These are phyloP conservation scores for Hypseocharis bilobata DNA, from an alignment of 441 rosid genomes.

Conservation along the genomic window DNA sequence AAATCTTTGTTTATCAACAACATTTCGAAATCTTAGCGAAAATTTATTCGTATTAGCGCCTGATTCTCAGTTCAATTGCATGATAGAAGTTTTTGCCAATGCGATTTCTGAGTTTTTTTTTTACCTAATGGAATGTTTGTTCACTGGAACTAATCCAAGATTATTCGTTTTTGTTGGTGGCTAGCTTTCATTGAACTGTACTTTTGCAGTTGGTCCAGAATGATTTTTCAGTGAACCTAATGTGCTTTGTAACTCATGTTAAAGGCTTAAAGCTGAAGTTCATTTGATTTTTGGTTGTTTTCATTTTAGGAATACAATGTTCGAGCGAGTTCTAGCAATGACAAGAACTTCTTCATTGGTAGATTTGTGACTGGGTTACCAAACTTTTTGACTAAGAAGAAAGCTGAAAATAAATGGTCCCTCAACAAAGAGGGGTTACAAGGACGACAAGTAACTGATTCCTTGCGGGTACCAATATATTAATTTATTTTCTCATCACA, in stretches of 20 bases:
- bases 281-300: slow-evolving; percentile 3
- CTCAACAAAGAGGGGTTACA: slow-evolving; percentile 76
- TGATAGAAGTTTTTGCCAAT: too few species aligned
- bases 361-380: slow-evolving; percentile 78
- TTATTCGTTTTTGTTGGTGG: not conserved
- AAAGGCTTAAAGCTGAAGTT: slow-evolving; percentile 16
- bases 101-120: too few species aligned
- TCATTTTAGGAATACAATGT: slow-evolving; percentile 64
- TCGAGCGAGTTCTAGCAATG: slow-evolving; percentile 46
- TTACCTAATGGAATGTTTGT: not conserved
- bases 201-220: not conserved
- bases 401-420: slow-evolving; percentile 72
- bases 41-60: not conserved
- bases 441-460: slow-evolving; percentile 75
- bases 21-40: not conserved
- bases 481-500: not conserved
- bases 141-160: not conserved
- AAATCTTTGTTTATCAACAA: not conserved
- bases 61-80: too few species aligned
- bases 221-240: not conserved
- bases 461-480: slow-evolving; percentile 48
- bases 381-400: slow-evolving; percentile 63
- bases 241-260: not conserved
- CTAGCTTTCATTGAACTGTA: not conserved
- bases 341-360: slow-evolving; percentile 81